phyloP scores from a whole-genome alignment of 225 moss, liverwort and hornwort species.

The Rhytidiadelphus loreus region DNA sequence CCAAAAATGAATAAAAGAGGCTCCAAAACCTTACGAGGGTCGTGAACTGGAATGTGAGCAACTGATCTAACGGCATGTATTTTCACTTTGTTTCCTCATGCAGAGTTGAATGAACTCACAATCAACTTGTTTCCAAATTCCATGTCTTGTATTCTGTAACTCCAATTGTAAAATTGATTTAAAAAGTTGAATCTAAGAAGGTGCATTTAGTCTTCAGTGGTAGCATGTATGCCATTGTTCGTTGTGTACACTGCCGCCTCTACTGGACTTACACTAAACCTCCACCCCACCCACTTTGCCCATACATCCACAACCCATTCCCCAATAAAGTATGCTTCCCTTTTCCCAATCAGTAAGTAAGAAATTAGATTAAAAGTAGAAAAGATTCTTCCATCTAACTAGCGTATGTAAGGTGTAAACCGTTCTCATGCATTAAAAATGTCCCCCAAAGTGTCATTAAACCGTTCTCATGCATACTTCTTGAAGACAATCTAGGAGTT shows the following conservation, averaged over 20 bases:
- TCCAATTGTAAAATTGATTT: not conserved
- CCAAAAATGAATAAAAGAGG: too few relatives aligned
- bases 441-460: not conserved
- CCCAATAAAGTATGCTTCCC: not conserved
- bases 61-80: not conserved
- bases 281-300: not conserved
- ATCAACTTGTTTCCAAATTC: not conserved
- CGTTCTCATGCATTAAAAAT: too few relatives aligned
- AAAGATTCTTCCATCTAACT: not conserved
- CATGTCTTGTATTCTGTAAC: accelerated
- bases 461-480: too few relatives aligned
- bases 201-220: not conserved
- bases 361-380: not conserved
- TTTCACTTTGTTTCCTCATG: not conserved
- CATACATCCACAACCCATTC: not conserved
- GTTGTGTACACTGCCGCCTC: not conserved
- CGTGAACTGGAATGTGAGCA: not conserved
- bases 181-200: not conserved
- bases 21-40: not conserved
- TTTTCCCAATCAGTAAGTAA: not conserved
- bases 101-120: not conserved
- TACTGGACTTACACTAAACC: too few relatives aligned
- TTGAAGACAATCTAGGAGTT: too few relatives aligned
- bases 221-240: not conserved
- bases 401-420: not conserved